Conservation (phyloP, 2,329 filamentous ascomycete genomes). For the Pseudogymnoascus sp. region DNA sequence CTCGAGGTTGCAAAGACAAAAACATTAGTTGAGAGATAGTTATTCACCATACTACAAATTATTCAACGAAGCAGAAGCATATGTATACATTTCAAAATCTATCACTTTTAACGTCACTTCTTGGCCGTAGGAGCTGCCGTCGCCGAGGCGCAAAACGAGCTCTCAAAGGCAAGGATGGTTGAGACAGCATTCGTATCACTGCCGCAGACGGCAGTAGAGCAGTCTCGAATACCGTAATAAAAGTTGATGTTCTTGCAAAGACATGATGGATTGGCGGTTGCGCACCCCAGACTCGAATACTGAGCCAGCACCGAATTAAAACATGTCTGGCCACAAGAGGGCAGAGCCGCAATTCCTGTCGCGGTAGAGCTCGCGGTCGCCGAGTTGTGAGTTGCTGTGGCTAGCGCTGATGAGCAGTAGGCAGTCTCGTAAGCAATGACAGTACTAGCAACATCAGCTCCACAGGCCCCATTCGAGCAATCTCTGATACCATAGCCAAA, state of each 20-base stretch:
- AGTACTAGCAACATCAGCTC: slow-evolving; percentile 17
- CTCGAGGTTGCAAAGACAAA: neutral
- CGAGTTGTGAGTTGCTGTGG: neutral
- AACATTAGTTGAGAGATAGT: neutral
- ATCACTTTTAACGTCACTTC: neutral
- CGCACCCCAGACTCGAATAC: slow-evolving; percentile 30
- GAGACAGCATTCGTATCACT: slow-evolving; percentile 10
- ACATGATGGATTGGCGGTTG: slow-evolving; percentile 29
- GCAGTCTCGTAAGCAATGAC: slow-evolving; percentile 17
- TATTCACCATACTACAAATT: neutral
- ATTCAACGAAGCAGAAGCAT: neutral
- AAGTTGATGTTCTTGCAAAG: slow-evolving; percentile 32
- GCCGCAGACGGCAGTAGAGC: slow-evolving; percentile 31
- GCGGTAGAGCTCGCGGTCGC: neutral
- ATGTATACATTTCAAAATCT: slow-evolving; percentile 1
- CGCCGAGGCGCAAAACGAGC: slow-evolving; percentile 10
- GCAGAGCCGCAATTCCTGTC: slow-evolving; percentile 9
- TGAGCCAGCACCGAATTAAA: slow-evolving; percentile 33
- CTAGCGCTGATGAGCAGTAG: slow-evolving; percentile 10
- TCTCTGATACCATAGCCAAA: slow-evolving; percentile 36
- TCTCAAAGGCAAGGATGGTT: slow-evolving; percentile 18
- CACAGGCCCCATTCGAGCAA: slow-evolving; percentile 33
- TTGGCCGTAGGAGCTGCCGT: neutral
- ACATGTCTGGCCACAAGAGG: slow-evolving; percentile 21
- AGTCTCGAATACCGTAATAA: slow-evolving; percentile 34